phyloP scores from a whole-genome alignment of 2,329 filamentous ascomycete genomes.

The Chrysosporium queenslandicum region DNA sequence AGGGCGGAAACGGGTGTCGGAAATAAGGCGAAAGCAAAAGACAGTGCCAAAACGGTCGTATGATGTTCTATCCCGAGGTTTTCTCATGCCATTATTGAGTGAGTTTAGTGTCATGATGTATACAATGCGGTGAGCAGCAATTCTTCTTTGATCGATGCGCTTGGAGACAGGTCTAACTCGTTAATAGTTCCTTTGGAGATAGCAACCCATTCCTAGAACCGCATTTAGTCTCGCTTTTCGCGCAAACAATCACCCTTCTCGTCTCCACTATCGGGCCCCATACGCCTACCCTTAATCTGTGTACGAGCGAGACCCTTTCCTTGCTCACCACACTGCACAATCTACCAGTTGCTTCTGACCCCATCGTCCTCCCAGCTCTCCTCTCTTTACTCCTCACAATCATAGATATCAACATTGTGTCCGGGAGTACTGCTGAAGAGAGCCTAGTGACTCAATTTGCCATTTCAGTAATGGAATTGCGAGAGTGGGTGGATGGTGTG shows the following conservation, averaged over 20 bases:
- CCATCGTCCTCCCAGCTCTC: constrained; percentile 60
- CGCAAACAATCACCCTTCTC: constrained; percentile 77
- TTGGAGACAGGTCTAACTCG: constrained; percentile 33
- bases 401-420: constrained; percentile 61
- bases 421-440: constrained; percentile 46
- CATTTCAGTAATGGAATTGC: constrained; percentile 70
- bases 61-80: constrained; percentile 60
- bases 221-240: constrained; percentile 63
- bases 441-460: constrained; percentile 64
- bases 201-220: constrained; percentile 61
- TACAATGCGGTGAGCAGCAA: constrained; percentile 38
- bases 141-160: constrained; percentile 30
- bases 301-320: constrained; percentile 76
- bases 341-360: constrained; percentile 47
- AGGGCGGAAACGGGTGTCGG: constrained; percentile 40
- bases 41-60: constrained; percentile 65
- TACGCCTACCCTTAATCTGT: constrained; percentile 62
- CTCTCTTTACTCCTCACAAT: constrained; percentile 70
- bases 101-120: constrained; percentile 61
- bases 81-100: constrained; percentile 79
- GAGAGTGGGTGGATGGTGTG: constrained; percentile 71
- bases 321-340: constrained; percentile 62
- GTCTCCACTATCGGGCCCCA: constrained; percentile 74
- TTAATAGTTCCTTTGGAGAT: constrained; percentile 17
- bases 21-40: constrained; percentile 42